phyloP scores from a whole-genome alignment of 441 rosid species.

The Omphalea diandra region DNA sequence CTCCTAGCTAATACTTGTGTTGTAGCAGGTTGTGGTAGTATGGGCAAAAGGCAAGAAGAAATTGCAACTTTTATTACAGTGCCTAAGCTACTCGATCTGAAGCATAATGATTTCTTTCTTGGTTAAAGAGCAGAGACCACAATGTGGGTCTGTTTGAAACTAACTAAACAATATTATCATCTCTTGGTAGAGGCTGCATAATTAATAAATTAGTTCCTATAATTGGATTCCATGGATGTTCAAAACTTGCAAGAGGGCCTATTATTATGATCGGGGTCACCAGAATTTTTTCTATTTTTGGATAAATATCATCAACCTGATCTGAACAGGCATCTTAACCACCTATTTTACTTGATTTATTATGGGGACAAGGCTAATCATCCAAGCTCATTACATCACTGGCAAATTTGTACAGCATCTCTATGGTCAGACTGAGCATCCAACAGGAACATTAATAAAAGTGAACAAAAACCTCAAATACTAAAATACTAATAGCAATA shows the following conservation, averaged over 20 bases:
- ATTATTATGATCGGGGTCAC: not conserved
- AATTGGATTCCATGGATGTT: not conserved
- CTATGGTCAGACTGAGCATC: no score
- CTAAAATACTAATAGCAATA: not conserved
- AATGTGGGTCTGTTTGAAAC: no score
- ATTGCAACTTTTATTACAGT: not conserved
- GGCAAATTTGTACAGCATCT: no score
- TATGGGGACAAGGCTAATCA: not conserved
- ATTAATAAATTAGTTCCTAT: no score
- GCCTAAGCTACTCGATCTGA: no score
- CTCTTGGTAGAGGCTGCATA: no score
- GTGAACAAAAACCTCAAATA: not conserved
- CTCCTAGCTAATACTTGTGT: not conserved
- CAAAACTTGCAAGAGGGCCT: not conserved
- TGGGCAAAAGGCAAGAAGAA: slow-evolving; percentile 3
- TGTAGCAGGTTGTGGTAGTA: no score
- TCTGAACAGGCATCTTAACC: no score
- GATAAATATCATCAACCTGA: not conserved
- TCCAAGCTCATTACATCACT: not conserved
- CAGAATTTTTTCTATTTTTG: not conserved
- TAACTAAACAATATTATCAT: no score
- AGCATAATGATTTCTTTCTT: no score
- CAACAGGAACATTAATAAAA: not conserved
- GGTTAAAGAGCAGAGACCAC: no score
- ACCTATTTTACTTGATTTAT: no score